Evolutionary conservation across 2,329 filamentous ascomycete genomes (phyloP), one percentile per base, ranked within the genome.

Genomic region (Phyllosticta citrichinensis): DNA sequence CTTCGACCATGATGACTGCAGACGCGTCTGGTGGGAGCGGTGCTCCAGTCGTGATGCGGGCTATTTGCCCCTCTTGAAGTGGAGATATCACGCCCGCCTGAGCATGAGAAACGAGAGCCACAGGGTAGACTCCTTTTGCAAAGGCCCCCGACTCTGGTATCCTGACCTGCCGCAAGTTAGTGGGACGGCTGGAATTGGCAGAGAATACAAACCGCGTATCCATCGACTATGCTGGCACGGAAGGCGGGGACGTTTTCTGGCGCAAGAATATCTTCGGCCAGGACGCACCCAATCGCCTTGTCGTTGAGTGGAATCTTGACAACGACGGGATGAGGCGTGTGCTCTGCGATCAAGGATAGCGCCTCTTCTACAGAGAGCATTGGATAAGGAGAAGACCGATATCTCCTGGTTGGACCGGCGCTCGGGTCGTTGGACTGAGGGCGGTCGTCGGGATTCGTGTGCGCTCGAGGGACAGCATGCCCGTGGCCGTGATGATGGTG

Each of bases 1-100:
- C 94, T 75, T 99, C 94, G 0, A 99, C 94, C 91, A 95, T 97
- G 55, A 97, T 87, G 5, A 99, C 92, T 0, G 93, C 87, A 25
- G 90, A 96, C 1, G 94, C 91, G 0, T 92, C 91, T 0, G 86
- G 86, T 1, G 94, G 94, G 0, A 99, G 77, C 11, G 94, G 93
- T 5, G 94, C 94, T 0, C 94, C 94, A 0, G 94, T 99, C 0
- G 94, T 99, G 66, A 99, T 96, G 55, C 94, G 83, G 0, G 93
- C 88, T 58, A 97, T 87, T 65, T 91, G 82, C 0, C 92, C 91
- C 35, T 83, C 79, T 59, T 86, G 80, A 2, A 97, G 76, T 1
- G 83, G 74, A 35, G 83, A 78, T 14, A 82, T 82, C 30, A 88
- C 83, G 0, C 86, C 83, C 0, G 91, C 84, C 17, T 90, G 83